Conservation (phyloP, 2,329 filamentous ascomycete species). For the Colletotrichum sp. region DNA sequence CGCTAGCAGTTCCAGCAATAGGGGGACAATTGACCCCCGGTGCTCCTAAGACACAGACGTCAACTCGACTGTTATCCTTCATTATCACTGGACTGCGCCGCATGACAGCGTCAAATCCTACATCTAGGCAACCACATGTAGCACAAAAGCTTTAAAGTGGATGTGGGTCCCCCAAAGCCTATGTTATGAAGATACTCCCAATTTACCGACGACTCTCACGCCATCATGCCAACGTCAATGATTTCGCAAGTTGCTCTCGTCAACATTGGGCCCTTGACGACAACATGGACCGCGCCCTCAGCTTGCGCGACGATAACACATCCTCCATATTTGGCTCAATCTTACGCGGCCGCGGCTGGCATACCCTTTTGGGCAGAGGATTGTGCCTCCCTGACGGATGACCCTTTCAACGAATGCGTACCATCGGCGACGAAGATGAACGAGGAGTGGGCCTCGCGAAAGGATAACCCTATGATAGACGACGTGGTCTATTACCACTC, state of each 20-base stretch:
- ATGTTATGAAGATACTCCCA: neutral
- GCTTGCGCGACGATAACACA: neutral
- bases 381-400: neutral
- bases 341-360: neutral
- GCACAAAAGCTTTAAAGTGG: neutral
- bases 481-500: neutral
- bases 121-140: neutral
- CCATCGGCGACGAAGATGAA: neutral
- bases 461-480: neutral
- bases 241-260: neutral
- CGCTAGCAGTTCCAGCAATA: neutral
- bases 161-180: neutral
- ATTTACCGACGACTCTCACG: neutral
- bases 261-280: neutral
- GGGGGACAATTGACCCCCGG: neutral
- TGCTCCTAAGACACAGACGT: neutral
- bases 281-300: neutral
- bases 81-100: neutral
- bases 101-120: neutral
- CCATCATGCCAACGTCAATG: neutral
- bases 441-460: neutral
- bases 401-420: neutral
- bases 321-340: neutral
- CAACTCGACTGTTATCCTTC: neutral
- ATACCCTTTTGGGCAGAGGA: neutral